A percentile compares a stretch with the other conserved stretches of the same genome.
Evolutionary conservation across 2,329 filamentous ascomycete species (phyloP).

Genomic region (Fusarium goolgardi): DNA sequence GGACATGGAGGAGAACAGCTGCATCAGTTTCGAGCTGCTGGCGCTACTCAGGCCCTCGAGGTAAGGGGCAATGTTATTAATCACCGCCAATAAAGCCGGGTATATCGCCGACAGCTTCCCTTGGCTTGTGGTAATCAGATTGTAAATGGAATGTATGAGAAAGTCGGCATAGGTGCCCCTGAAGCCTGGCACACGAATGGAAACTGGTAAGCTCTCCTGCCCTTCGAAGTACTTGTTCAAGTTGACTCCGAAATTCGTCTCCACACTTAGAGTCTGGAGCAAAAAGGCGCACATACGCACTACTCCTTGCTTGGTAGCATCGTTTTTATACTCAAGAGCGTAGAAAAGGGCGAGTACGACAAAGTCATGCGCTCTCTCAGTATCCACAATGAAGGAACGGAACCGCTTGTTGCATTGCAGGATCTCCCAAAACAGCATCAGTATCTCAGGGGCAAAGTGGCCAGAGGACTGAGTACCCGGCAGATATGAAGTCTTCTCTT

Average conservation of each 20-base stretch:
- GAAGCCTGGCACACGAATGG: conserved; percentile 86
- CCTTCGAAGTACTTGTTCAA: conserved; percentile 90
- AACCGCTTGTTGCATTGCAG: conserved; percentile 98
- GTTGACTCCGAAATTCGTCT: conserved; percentile 88
- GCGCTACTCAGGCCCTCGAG: conserved; percentile 79
- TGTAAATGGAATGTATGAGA: conserved; percentile 93
- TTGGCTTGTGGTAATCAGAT: conserved; percentile 89
- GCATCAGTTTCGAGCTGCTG: conserved; percentile 83
- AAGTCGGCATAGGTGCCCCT: conserved; percentile 93
- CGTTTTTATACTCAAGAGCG: conserved; percentile 87
- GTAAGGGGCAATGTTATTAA: conserved; percentile 92
- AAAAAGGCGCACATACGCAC: conserved; percentile 98
- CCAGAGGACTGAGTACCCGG: conserved; percentile 83
- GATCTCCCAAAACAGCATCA: conserved; percentile 97
- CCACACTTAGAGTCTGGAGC: conserved; percentile 92
- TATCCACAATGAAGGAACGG: conserved; percentile 95
- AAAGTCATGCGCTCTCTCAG: conserved; percentile 92
- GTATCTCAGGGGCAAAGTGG: conserved; percentile 92
- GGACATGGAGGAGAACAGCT: conserved; percentile 92
- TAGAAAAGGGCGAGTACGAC: conserved; percentile 92
- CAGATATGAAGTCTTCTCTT: conserved; percentile 88
- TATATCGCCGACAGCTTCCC: conserved; percentile 92
- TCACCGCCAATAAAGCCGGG: conserved; percentile 87
- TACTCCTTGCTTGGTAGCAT: conserved; percentile 88
- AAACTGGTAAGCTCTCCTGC: conserved; percentile 85